Conservation (phyloP, 2,329 filamentous ascomycete species). For the Arthrobotrys entomopaga region DNA sequence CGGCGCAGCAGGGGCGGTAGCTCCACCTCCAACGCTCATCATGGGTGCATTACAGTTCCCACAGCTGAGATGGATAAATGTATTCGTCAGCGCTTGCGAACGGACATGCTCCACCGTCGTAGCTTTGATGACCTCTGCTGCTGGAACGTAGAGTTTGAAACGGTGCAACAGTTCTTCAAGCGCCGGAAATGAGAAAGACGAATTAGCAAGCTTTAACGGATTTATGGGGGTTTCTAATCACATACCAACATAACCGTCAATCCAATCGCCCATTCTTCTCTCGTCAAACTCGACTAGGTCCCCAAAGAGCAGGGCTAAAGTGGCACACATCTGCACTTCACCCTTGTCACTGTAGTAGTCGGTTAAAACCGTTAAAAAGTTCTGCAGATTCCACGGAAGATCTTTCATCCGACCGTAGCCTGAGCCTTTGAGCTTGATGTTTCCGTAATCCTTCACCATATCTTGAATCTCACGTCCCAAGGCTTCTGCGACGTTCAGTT, state of each 20-base stretch:
- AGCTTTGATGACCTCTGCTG: conserved; percentile 52
- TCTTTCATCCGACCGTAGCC: conserved; percentile 47
- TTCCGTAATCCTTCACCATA: conserved; percentile 47
- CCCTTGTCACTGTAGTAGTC: conserved; percentile 55
- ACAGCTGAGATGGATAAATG: conserved; percentile 46
- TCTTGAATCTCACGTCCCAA: conserved; percentile 38
- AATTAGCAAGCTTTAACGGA: background rate
- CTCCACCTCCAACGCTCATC: conserved; percentile 30
- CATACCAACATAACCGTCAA: conserved; percentile 57
- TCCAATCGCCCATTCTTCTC: conserved; percentile 55
- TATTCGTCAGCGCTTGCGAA: conserved; percentile 49
- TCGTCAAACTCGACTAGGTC: conserved; percentile 52
- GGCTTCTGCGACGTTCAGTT: conserved; percentile 30
- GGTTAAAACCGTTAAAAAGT: conserved; percentile 53
- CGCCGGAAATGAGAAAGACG: background rate
- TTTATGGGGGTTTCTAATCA: conserved; percentile 6
- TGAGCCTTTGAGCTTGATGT: conserved; percentile 42
- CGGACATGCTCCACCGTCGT: conserved; percentile 42
- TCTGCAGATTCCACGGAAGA: conserved; percentile 56
- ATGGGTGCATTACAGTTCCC: conserved; percentile 47
- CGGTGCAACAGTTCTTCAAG: conserved; percentile 55
- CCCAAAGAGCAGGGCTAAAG: conserved; percentile 52
- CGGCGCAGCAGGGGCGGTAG: conserved; percentile 3
- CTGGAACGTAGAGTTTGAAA: conserved; percentile 56
- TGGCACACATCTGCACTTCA: conserved; percentile 58